Percentiles rank a stretch among this genome's conserved stretches.
These are phyloP conservation scores for Yamadazyma insecticola DNA, from an alignment of 805 yeast species.

Conservation along the genomic window DNA sequence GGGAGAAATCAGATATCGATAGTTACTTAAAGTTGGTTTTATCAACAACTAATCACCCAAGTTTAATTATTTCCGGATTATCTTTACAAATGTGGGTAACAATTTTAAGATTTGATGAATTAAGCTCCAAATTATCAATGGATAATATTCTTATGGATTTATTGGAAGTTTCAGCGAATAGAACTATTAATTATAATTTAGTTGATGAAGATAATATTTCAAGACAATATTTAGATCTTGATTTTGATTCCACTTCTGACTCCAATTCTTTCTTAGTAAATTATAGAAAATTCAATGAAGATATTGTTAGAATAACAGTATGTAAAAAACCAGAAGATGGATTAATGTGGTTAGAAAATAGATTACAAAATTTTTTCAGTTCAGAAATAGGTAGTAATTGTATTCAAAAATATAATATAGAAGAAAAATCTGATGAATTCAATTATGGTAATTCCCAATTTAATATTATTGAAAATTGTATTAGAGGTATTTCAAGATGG, in stretches of 20 bases:
- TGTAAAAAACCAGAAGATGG: slow-evolving; percentile 84
- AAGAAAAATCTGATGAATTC: slow-evolving; percentile 60
- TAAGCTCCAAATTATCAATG: slow-evolving; percentile 54
- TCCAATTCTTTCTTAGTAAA: slow-evolving; percentile 69
- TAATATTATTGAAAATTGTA: slow-evolving; percentile 80
- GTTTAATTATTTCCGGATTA: slow-evolving; percentile 84
- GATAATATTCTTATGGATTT: slow-evolving; percentile 58
- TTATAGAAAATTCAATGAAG: slow-evolving; percentile 82
- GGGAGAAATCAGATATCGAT: slow-evolving; percentile 57
- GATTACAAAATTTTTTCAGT: slow-evolving; percentile 69
- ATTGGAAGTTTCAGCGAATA: slow-evolving; percentile 70
- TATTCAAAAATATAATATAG: slow-evolving; percentile 49
- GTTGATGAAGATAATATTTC: slow-evolving; percentile 63
- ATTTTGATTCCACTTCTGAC: slow-evolving; percentile 85
- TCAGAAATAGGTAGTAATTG: slow-evolving; percentile 65
- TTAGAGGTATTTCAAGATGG: slow-evolving; percentile 94
- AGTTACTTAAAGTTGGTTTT: slow-evolving; percentile 72
- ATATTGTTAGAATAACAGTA: slow-evolving; percentile 80
- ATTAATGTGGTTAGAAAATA: slow-evolving; percentile 71
- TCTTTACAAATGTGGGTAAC: slow-evolving; percentile 94
- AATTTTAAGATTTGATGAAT: slow-evolving; percentile 74
- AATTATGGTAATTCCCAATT: slow-evolving; percentile 78
- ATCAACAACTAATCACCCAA: slow-evolving; percentile 76
- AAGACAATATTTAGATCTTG: slow-evolving; percentile 67
- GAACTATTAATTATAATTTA: slow-evolving; percentile 69